Conservation (phyloP, 352 stramenopile species). For the Globisporangium cystogenes region DNA sequence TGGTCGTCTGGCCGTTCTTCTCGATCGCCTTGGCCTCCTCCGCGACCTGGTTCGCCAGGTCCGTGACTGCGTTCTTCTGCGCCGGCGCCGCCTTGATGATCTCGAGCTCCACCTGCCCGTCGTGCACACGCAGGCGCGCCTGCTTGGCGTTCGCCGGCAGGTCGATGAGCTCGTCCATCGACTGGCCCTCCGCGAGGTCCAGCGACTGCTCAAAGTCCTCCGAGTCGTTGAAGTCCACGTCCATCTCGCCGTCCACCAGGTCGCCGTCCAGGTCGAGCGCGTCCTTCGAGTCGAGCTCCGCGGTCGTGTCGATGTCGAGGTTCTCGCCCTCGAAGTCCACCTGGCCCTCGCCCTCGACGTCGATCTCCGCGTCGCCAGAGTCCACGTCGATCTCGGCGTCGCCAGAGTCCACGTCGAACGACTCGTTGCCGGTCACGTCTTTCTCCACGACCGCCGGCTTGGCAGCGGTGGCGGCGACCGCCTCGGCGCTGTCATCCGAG, state of each 20-base stretch:
- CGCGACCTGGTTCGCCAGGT: conserved; percentile 6
- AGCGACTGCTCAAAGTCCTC: conserved; percentile 48
- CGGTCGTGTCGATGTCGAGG: conserved; percentile 4
- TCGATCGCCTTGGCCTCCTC: conserved; percentile 17
- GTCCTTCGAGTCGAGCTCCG: conserved; percentile 20
- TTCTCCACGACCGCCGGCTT: conserved; percentile 7
- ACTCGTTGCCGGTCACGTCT: conserved; percentile 20
- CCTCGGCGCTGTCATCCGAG: not conserved
- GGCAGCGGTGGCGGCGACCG: not conserved
- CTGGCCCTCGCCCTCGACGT: conserved; percentile 14
- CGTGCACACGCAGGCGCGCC: conserved; percentile 39
- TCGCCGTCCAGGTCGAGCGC: conserved; percentile 27
- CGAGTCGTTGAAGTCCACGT: conserved; percentile 35
- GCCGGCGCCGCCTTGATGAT: conserved; percentile 31
- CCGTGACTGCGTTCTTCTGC: conserved; percentile 14
- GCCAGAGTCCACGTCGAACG: conserved; percentile 19
- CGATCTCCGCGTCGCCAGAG: conserved; percentile 15
- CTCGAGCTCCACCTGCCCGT: conserved; percentile 43
- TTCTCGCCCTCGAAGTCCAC: conserved; percentile 21
- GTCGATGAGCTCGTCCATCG: conserved; percentile 43
- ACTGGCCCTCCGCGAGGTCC: conserved; percentile 31
- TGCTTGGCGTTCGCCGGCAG: conserved; percentile 35
- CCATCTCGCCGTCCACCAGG: conserved; percentile 25
- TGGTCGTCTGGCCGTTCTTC: conserved; percentile 3
- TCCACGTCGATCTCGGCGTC: conserved; percentile 28